Base-by-base conservation (phyloP, 164 flowering plant genomes). In the Dillenia suffruticosa region DNA sequence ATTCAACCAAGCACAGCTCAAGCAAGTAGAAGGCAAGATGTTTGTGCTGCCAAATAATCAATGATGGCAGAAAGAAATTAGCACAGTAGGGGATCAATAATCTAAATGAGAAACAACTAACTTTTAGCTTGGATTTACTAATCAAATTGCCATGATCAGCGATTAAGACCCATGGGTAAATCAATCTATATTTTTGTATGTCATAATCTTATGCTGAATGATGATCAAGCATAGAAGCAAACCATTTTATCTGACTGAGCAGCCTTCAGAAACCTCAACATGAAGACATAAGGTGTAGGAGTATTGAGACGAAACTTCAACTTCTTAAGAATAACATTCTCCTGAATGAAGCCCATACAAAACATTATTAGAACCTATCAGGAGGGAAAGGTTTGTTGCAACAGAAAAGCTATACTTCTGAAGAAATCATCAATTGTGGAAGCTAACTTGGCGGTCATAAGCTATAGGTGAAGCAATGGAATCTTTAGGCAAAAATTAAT, bases 211-310 rank as follows among this genome's bases (percentile, higher is more conserved):
- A 55, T 26, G 12, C 10, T 13, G 2, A 2, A 13, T 13, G 6
- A 52, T 10, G 2, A 47, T 1, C 15, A 64, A 49, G 14, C 19
- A 11, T 49, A 16, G 13, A 10, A 49, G 14, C 50, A 43, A 19
- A 89, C 97, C 96, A 79, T 79, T 16, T 48, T 65, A 69, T 86
- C 85, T 8, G 88, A 72, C 57, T 86, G 90, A 67, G 96, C 85
- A 78, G 98, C 96, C 79, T 86, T 89, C 54, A 92, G 83, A 76
- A 92, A 89, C 62, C 96, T 75, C 51, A 86, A 62, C 98, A 92
- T 86, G 75, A 92, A 92, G 49, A 92, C 96, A 71, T 92, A 89
- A 1, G 81, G 81, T 58, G 98, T 92, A 32, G 96, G 89, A 11
- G 63, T 48, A 73, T 89, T 92, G 8, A 92, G 74, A 55, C 98